Conservation (phyloP, 495 filamentous ascomycete species). For the Penicillium simplicissimum region DNA sequence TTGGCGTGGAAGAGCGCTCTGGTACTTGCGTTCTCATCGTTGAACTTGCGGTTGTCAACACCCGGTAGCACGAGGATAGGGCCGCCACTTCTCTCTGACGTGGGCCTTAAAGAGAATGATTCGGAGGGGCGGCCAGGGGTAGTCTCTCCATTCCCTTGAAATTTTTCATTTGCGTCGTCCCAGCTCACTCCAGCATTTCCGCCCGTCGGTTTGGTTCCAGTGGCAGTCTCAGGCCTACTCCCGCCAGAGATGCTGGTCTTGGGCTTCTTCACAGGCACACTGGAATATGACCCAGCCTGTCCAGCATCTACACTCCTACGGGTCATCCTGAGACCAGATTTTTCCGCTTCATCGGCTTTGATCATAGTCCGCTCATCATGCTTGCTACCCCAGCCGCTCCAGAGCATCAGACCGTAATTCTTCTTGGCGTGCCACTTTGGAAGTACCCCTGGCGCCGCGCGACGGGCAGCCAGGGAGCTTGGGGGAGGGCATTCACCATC, state of each 20-base stretch:
- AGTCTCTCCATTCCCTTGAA: conserved; percentile 7
- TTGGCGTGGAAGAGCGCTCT: conserved; percentile 38
- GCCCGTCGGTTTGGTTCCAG: background rate
- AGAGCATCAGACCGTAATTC: conserved; percentile 76
- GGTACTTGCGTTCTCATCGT: conserved; percentile 41
- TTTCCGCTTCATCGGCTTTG: conserved; percentile 42
- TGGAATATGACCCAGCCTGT: conserved; percentile 36
- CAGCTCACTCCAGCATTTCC: conserved; percentile 11
- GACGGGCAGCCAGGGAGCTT: conserved; percentile 74
- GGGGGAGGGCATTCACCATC: conserved; percentile 78
- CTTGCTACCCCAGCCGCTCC: conserved; percentile 82
- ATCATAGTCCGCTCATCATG: conserved; percentile 75
- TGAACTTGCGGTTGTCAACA: conserved; percentile 31
- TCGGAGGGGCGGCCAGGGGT: conserved; percentile 7
- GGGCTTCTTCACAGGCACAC: conserved; percentile 17
- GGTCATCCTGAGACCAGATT: conserved; percentile 26
- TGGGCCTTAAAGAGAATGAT: conserved; percentile 6
- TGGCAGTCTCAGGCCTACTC: conserved; percentile 2
- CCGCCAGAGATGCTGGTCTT: conserved; percentile 6
- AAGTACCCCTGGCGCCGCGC: conserved; percentile 51
- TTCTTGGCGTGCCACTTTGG: conserved; percentile 52
- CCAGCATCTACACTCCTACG: conserved; percentile 39
- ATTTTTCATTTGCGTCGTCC: conserved; percentile 18
- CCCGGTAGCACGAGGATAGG: conserved; percentile 38
- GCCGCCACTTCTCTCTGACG: conserved; percentile 23